Evolutionary conservation across 192 early-diverging fungal species (phyloP).

Genomic region (Coemansia sp.): DNA sequence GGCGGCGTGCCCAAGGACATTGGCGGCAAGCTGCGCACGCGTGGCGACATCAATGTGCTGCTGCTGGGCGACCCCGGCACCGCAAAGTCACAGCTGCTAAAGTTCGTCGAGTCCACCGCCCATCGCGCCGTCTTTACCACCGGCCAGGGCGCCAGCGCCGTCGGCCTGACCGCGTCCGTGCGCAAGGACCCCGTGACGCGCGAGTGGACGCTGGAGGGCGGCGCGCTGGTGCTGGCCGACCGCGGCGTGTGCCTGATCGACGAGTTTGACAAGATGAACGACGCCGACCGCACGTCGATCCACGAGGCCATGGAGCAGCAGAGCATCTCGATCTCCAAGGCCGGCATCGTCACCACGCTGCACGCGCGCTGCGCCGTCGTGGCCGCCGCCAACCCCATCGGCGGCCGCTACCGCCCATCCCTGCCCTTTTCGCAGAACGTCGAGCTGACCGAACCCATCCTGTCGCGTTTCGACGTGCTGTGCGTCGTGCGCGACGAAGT

Average conservation of each 20-base stretch:
- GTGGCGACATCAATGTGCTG: slow-evolving; percentile 98
- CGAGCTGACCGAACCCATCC: slow-evolving; percentile 97
- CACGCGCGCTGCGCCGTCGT: slow-evolving; percentile 83
- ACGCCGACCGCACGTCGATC: slow-evolving; percentile 97
- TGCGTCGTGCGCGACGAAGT: slow-evolving; percentile 95
- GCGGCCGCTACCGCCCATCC: slow-evolving; percentile 86
- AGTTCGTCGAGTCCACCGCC: slow-evolving; percentile 90
- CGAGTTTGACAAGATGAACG: slow-evolving; percentile 99
- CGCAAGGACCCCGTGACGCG: slow-evolving; percentile 96
- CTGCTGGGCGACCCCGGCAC: slow-evolving; percentile 96
- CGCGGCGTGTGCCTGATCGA: slow-evolving; percentile 99
- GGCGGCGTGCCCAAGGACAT: slow-evolving; percentile 97
- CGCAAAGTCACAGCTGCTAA: slow-evolving; percentile 85
- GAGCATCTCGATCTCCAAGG: slow-evolving; percentile 91
- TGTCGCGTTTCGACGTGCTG: slow-evolving; percentile 97
- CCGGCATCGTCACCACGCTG: slow-evolving; percentile 85
- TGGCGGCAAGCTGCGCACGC: slow-evolving; percentile 88
- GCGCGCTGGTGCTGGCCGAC: slow-evolving; percentile 97
- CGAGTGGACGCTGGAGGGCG: slow-evolving; percentile 97
- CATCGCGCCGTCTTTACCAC: slow-evolving; percentile 94
- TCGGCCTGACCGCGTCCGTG: slow-evolving; percentile 92
- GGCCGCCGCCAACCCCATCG: slow-evolving; percentile 84
- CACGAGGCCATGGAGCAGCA: slow-evolving; percentile 99
- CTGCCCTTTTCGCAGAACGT: slow-evolving; percentile 97
- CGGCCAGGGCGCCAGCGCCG: slow-evolving; percentile 82